Conservation (phyloP, 441 rosid species). For the Pelargonium myrrhifolium region DNA sequence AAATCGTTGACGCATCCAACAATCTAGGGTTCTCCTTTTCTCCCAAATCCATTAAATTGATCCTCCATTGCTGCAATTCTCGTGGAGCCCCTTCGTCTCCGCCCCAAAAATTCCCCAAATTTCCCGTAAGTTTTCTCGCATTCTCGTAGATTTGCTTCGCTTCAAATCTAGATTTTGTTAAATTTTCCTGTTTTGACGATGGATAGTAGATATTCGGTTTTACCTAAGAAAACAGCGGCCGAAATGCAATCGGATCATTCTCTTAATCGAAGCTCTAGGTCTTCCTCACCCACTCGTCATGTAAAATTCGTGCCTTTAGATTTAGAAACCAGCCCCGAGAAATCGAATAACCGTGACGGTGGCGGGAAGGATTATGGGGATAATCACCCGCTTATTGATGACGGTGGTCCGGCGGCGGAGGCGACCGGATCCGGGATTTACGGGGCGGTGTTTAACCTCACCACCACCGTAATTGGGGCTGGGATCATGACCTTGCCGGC, state of each 20-base stretch:
- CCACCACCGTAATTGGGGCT: slow-evolving; percentile 87
- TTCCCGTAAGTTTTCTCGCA: slow-evolving; percentile 16
- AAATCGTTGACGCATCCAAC: slow-evolving; percentile 29
- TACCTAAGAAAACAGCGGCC: slow-evolving; percentile 44
- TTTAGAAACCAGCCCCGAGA: slow-evolving; percentile 32
- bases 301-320: slow-evolving; percentile 36
- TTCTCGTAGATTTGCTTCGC: neutral
- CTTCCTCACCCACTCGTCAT: slow-evolving; percentile 26
- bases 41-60: neutral
- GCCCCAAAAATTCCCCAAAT: neutral
- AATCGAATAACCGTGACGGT: slow-evolving; percentile 20
- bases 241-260: slow-evolving; percentile 9
- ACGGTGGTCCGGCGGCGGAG: slow-evolving; percentile 12
- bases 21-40: slow-evolving; percentile 17
- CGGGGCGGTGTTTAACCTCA: slow-evolving; percentile 88
- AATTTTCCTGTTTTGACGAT: slow-evolving; percentile 22
- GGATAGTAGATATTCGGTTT: slow-evolving; percentile 64
- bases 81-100: neutral
- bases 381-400: slow-evolving; percentile 29
- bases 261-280: no score
- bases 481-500: slow-evolving; percentile 99
- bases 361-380: slow-evolving; percentile 39
- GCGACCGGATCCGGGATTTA: slow-evolving; percentile 46
- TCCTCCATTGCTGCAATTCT: neutral
- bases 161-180: neutral